Percentiles rank a stretch among this genome's conserved stretches.
Conservation (phyloP, 2,329 filamentous ascomycete species). For the Clonostachys rosea region DNA sequence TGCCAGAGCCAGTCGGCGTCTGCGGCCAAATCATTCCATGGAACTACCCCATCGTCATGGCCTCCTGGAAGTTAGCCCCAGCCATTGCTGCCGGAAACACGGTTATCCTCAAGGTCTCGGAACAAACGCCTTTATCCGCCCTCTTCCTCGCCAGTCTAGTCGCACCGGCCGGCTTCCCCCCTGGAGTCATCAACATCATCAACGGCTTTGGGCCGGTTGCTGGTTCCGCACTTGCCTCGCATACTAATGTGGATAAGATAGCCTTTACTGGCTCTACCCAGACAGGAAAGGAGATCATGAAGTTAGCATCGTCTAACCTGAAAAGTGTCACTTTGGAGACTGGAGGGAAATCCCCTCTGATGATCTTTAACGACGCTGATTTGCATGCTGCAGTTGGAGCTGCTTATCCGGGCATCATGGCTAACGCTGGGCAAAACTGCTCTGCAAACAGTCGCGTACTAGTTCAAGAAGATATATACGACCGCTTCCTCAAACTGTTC, state of each 20-base stretch:
- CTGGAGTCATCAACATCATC: slow-evolving; percentile 67
- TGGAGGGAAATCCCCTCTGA: slow-evolving; percentile 52
- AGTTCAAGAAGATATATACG: slow-evolving; percentile 1
- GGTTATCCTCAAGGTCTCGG: slow-evolving; percentile 54
- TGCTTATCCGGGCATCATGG: slow-evolving; percentile 8
- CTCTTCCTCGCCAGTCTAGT: slow-evolving; percentile 58
- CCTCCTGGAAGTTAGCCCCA: slow-evolving; percentile 54
- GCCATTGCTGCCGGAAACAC: slow-evolving; percentile 56
- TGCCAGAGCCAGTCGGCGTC: slow-evolving; percentile 65
- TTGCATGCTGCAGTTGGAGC: slow-evolving; percentile 57
- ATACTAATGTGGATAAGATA: slow-evolving; percentile 63
- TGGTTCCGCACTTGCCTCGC: slow-evolving; percentile 59
- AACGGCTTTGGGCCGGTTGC: slow-evolving; percentile 62
- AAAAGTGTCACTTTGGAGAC: slow-evolving; percentile 56
- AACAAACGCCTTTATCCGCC: slow-evolving; percentile 55
- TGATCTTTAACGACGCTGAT: slow-evolving; percentile 56
- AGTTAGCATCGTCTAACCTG: slow-evolving; percentile 48
- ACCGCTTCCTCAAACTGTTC: slow-evolving; percentile 28
- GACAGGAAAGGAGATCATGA: slow-evolving; percentile 65
- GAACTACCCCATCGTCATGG: slow-evolving; percentile 55
- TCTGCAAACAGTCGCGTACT: slow-evolving; percentile 1
- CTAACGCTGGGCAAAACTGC: slow-evolving; percentile 8
- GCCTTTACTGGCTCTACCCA: slow-evolving; percentile 68
- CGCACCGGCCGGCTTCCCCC: slow-evolving; percentile 66
- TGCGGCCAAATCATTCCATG: slow-evolving; percentile 67